Evolutionary conservation across 306 rosid genomes (phyloP).

Genomic region (Rubus idaeus): DNA sequence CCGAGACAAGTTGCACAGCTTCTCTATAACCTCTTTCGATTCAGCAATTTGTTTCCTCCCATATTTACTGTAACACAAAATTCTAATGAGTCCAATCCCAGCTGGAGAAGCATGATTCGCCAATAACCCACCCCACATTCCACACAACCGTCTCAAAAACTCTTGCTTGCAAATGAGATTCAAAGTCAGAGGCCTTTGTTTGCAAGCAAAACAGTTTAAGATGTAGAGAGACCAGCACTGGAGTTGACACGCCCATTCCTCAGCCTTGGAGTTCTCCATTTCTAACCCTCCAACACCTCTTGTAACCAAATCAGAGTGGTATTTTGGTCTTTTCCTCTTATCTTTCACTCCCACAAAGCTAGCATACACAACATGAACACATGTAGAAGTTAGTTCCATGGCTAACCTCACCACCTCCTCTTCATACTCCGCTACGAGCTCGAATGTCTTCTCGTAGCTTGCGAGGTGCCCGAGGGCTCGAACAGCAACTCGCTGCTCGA

Average conservation of each 20-base stretch:
- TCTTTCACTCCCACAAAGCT: conserved; percentile 42
- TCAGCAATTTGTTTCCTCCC: conserved; percentile 58
- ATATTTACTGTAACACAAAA: conserved; percentile 51
- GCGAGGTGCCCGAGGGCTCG: conserved; percentile 82
- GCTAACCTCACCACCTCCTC: conserved; percentile 49
- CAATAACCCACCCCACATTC: conserved; percentile 78
- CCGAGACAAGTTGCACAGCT: conserved; percentile 60
- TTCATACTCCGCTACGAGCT: conserved; percentile 41
- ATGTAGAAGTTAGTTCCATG: conserved; percentile 55
- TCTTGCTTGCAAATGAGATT: conserved; percentile 51
- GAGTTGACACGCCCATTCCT: conserved; percentile 79
- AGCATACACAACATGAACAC: conserved; percentile 47
- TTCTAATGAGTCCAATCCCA: conserved; percentile 71
- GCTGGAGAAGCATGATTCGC: conserved; percentile 60
- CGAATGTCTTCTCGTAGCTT: conserved; percentile 58
- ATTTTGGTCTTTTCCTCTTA: conserved; percentile 37
- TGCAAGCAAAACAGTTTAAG: conserved; percentile 74
- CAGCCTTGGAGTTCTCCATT: conserved; percentile 72
- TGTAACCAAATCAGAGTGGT: conserved; percentile 66
- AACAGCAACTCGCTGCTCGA: conserved; percentile 72
- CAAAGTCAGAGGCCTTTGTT: conserved; percentile 49
- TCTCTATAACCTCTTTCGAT: conserved; percentile 37
- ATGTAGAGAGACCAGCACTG: conserved; percentile 79
- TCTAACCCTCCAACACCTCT: conserved; percentile 69
- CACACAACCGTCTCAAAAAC: conserved; percentile 48